phyloP scores from a whole-genome alignment of 495 filamentous ascomycete species.

The Annulohypoxylon bovei region DNA sequence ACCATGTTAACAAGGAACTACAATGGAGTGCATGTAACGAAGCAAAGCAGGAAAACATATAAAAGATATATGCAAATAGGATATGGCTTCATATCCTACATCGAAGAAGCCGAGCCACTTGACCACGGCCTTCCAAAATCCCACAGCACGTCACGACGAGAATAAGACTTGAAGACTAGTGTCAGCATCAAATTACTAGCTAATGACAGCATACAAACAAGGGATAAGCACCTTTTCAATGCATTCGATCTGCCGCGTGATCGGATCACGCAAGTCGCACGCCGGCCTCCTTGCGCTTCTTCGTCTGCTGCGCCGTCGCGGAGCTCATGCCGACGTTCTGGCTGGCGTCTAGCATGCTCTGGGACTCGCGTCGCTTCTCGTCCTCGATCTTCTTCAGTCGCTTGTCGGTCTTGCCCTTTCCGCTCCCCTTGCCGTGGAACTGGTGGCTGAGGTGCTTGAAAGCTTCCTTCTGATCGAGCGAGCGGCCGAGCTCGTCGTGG shows the following conservation, averaged over 20 bases:
- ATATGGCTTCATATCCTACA: conserved; percentile 15
- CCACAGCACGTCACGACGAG: conserved; percentile 7
- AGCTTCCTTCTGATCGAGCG: conserved; percentile 91
- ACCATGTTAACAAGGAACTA: background rate
- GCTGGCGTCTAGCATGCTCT: conserved; percentile 82
- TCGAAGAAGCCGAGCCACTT: background rate
- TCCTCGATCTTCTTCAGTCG: conserved; percentile 95
- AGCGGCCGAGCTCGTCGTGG: conserved; percentile 83
- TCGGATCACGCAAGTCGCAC: conserved; percentile 75
- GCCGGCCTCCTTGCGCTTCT: conserved; percentile 88
- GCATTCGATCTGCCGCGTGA: conserved; percentile 12
- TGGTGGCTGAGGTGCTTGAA: conserved; percentile 92
- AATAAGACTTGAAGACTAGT: conserved; percentile 30
- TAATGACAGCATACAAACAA: conserved; percentile 38
- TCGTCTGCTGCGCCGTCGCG: conserved; percentile 77
- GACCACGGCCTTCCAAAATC: background rate
- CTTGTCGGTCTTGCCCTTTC: conserved; percentile 99
- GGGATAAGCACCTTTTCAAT: conserved; percentile 47
- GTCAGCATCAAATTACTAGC: conserved; percentile 41
- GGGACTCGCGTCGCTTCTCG: conserved; percentile 85
- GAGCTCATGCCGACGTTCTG: conserved; percentile 84
- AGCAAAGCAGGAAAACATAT: background rate
- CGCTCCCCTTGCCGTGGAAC: conserved; percentile 97
- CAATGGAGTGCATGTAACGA: background rate
- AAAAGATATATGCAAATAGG: background rate